Conservation (phyloP, 441 rosid species). For the Croton laevigatus region DNA sequence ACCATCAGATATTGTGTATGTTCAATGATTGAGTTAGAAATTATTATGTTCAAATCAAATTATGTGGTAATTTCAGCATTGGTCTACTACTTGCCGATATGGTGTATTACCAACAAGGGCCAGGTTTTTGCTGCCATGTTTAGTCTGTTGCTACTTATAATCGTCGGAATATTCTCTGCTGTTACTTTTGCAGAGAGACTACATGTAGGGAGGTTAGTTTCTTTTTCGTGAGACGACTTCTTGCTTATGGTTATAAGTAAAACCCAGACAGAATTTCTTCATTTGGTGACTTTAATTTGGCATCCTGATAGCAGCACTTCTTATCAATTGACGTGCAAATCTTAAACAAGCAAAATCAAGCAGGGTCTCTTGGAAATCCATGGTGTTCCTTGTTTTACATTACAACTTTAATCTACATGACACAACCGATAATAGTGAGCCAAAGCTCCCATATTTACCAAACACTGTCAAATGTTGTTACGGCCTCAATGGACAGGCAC, state of each 20-base stretch:
- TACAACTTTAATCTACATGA: too few relatives aligned
- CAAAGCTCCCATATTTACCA: too few relatives aligned
- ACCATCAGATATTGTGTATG: constrained; percentile 34
- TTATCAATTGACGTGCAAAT: constrained; percentile 12
- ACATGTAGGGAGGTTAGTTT: constrained; percentile 39
- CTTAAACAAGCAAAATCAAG: too few relatives aligned
- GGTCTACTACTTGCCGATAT: constrained; percentile 32
- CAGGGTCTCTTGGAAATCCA: too few relatives aligned
- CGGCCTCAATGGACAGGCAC: too few relatives aligned
- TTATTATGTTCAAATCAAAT: too few relatives aligned
- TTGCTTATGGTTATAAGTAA: too few relatives aligned
- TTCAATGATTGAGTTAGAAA: too few relatives aligned
- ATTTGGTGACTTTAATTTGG: background rate
- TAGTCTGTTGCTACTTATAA: constrained; percentile 27
- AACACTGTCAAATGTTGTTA: too few relatives aligned
- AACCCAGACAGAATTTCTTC: background rate
- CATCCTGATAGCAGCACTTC: constrained; percentile 39
- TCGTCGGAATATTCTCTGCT: constrained; percentile 41
- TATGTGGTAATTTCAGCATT: constrained; percentile 36
- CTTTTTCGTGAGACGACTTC: too few relatives aligned
- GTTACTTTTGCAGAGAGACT: constrained; percentile 42
- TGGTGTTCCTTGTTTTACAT: too few relatives aligned
- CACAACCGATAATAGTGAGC: too few relatives aligned
- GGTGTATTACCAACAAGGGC: constrained; percentile 40
- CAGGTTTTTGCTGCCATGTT: constrained; percentile 47